Conservation (phyloP, 768 basidiomycete genomes). For the Porpolomopsis calyptriformis region DNA sequence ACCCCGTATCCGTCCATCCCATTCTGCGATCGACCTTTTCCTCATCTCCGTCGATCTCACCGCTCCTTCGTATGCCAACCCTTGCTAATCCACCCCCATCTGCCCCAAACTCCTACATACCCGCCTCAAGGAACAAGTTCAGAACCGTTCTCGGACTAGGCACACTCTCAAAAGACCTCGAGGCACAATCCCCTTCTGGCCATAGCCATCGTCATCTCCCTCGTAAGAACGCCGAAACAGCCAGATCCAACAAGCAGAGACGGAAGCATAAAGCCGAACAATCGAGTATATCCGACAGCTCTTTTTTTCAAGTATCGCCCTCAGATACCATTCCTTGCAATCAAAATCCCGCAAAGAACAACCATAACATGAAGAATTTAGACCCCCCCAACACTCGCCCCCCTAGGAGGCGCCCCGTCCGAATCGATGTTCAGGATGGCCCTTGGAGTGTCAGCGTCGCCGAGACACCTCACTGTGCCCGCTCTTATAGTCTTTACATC, state of each 20-base stretch:
- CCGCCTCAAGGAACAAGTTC: slow-evolving; percentile 33
- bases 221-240: slow-evolving; percentile 36
- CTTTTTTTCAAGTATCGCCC: slow-evolving; percentile 30
- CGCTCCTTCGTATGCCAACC: slow-evolving; percentile 9
- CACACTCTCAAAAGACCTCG: slow-evolving; percentile 26
- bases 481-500: slow-evolving; percentile 74
- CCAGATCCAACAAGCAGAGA: slow-evolving; percentile 25
- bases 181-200: slow-evolving; percentile 19
- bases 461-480: slow-evolving; percentile 65
- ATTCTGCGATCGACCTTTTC: not conserved
- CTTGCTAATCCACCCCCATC: slow-evolving; percentile 8
- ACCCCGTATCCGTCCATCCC: not conserved
- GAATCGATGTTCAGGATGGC: slow-evolving; percentile 67
- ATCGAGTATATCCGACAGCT: slow-evolving; percentile 29
- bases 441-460: slow-evolving; percentile 86
- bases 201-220: slow-evolving; percentile 20
- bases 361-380: slow-evolving; percentile 32
- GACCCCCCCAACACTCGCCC: slow-evolving; percentile 33
- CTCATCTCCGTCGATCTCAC: slow-evolving; percentile 1
- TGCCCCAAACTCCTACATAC: slow-evolving; percentile 10
- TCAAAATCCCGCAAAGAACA: slow-evolving; percentile 15
- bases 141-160: slow-evolving; percentile 37
- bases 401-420: slow-evolving; percentile 39
- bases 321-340: slow-evolving; percentile 3
- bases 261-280: slow-evolving; percentile 27